These are phyloP conservation scores for Coniochaeta sp. DNA, from an alignment of 2,329 filamentous ascomycete genomes.

Conservation along the genomic window DNA sequence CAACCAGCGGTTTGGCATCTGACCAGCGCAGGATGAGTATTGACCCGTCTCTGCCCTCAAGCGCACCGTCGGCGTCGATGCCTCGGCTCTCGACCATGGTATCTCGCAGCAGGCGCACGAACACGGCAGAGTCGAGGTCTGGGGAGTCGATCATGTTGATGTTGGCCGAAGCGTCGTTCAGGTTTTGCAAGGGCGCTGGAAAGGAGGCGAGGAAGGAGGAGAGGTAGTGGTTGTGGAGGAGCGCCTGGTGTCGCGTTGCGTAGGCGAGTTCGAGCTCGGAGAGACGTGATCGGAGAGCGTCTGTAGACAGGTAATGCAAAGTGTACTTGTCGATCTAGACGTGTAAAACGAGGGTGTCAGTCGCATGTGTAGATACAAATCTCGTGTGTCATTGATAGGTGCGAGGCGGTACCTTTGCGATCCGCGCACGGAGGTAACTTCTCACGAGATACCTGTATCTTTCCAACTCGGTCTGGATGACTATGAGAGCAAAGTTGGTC, in stretches of 20 bases:
- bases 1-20: slow-evolving; percentile 57
- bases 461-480: slow-evolving; percentile 94
- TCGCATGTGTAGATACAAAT: not conserved
- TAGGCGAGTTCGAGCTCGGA: slow-evolving; percentile 75
- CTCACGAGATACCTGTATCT: slow-evolving; percentile 87
- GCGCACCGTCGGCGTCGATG: slow-evolving; percentile 52
- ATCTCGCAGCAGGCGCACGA: slow-evolving; percentile 65
- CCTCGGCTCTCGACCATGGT: slow-evolving; percentile 51
- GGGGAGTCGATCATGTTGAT: slow-evolving; percentile 89
- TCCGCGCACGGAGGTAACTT: slow-evolving; percentile 72
- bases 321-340: slow-evolving; percentile 69
- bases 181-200: slow-evolving; percentile 66
- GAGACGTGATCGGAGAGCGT: slow-evolving; percentile 51
- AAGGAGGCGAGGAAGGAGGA: slow-evolving; percentile 80
- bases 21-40: slow-evolving; percentile 67
- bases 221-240: slow-evolving; percentile 79
- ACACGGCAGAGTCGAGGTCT: slow-evolving; percentile 76
- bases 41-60: slow-evolving; percentile 49
- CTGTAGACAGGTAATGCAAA: slow-evolving; percentile 60
- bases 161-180: slow-evolving; percentile 86
- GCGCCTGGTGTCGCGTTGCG: slow-evolving; percentile 73
- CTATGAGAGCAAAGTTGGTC: slow-evolving; percentile 86
- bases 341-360: slow-evolving; percentile 1
- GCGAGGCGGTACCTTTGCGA: slow-evolving; percentile 63
- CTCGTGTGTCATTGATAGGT: not conserved